These are phyloP conservation scores for Protea cynaroides DNA, from an alignment of 164 flowering plant genomes.

Conservation along the genomic window DNA sequence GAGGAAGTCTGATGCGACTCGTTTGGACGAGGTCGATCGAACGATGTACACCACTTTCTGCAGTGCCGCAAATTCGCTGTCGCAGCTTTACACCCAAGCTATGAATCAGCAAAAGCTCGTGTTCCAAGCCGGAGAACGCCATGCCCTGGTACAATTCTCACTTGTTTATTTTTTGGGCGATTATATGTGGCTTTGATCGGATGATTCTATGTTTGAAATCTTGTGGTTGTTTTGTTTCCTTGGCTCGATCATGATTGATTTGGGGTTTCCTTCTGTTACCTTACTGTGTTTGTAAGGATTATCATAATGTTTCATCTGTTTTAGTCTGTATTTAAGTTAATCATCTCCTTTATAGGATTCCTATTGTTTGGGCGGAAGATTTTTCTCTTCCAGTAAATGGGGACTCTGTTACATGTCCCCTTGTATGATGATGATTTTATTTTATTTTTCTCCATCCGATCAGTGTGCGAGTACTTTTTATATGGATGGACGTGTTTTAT, in stretches of 20 bases:
- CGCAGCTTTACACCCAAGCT: conserved; percentile 80
- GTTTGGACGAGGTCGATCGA: conserved; percentile 82
- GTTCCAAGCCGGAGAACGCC: conserved; percentile 78
- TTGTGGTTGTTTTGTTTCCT: background rate
- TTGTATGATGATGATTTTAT: too few relatives aligned
- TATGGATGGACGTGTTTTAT: too few relatives aligned
- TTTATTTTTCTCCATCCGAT: too few relatives aligned
- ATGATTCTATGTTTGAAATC: too few relatives aligned
- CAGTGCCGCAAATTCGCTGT: conserved; percentile 71
- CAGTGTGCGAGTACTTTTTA: too few relatives aligned
- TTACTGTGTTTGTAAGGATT: too few relatives aligned
- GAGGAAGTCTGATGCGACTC: conserved; percentile 67
- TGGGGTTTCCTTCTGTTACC: too few relatives aligned
- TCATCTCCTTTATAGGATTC: background rate
- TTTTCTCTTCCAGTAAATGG: too few relatives aligned
- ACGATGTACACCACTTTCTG: conserved; percentile 69
- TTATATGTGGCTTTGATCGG: background rate
- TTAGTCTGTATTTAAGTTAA: too few relatives aligned
- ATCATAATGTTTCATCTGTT: too few relatives aligned
- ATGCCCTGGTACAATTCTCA: conserved; percentile 38
- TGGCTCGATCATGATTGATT: too few relatives aligned
- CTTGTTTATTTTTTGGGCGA: background rate
- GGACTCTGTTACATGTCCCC: too few relatives aligned
- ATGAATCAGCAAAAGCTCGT: conserved; percentile 70
- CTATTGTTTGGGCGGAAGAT: background rate